phyloP scores from a whole-genome alignment of 1,284 basidiomycete genomes.

The Neonothopanus nambi region DNA sequence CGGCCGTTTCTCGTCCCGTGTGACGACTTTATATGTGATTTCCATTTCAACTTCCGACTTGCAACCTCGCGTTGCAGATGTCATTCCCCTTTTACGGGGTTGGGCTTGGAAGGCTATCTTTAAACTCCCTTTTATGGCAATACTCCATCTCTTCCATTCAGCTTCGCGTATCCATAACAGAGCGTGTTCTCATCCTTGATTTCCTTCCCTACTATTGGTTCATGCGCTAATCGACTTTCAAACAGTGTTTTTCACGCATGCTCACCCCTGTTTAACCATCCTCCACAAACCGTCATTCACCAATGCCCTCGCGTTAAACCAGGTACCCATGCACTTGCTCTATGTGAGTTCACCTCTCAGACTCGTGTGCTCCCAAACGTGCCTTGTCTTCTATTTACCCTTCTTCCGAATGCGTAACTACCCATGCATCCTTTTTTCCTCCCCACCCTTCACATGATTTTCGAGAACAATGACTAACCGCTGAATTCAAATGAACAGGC shows the following conservation, averaged over 20 bases:
- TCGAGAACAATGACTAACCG: not conserved
- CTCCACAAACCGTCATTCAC: constrained; percentile 77
- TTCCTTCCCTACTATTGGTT: no score
- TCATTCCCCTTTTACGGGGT: no score
- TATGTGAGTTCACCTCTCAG: constrained; percentile 12
- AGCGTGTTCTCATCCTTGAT: no score
- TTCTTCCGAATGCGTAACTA: no score
- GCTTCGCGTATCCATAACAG: no score
- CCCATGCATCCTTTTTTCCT: not conserved
- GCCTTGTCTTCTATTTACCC: not conserved
- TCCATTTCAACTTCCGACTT: no score
- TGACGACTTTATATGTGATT: not conserved
- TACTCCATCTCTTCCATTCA: no score
- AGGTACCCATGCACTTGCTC: constrained; percentile 66
- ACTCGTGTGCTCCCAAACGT: not conserved
- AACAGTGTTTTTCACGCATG: constrained; percentile 78
- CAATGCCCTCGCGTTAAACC: constrained; percentile 58
- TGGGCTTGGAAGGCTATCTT: no score
- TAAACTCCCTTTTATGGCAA: no score
- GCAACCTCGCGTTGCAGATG: no score
- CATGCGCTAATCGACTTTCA: not conserved
- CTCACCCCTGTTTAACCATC: constrained; percentile 70
- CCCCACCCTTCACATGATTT: not conserved
- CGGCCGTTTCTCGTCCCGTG: no score
- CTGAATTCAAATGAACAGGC: constrained; percentile 38